Evolutionary conservation across 805 yeast genomes (phyloP), one percentile per base, ranked within the genome.

Genomic region (Candida stauntonica): DNA sequence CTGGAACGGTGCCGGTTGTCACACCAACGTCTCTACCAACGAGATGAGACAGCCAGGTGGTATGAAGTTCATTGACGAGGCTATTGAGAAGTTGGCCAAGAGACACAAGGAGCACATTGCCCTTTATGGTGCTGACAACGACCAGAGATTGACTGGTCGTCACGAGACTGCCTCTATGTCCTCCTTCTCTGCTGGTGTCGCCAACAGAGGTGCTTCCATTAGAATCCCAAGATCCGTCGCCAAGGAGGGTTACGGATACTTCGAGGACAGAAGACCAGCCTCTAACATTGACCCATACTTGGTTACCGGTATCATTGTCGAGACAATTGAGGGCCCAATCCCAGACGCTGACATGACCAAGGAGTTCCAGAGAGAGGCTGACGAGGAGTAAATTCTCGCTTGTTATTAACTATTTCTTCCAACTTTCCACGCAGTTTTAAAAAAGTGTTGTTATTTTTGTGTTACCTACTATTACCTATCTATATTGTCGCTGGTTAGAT

Each of bases 1-100:
- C 73, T 93, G 98, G 98, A 93, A 93, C 67, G 99, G 99, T 75
- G 98, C 99, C 66, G 99, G 99, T 60, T 91, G 98, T 77, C 99
- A 93, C 73, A 93, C 99, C 66, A 93, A 93, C 67, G 98, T 93
- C 46, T 88, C 97, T 34, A 93, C 99, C 57, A 77, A 74, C 66
- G 62, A 61, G 36, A 93, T 91, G 98, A 88, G 99, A 77, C 64
- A 62, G 26, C 85, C 86, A 63, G 99, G 99, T 67, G 99, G 99
- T 65, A 86, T 93, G 88, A 85, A 86, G 68, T 72, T 67, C 67
- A 93, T 93, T 61, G 96, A 93, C 61, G 84, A 73, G 40, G 98
- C 98, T 45, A 79, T 93, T 60, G 86, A 82, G 64, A 87, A 86
- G 75, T 80, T 93, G 61, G 84, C 96, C 56, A 82, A 82, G 77